Conservation (phyloP, 2,329 filamentous ascomycete species). For the Sclerotinia subarctica region DNA sequence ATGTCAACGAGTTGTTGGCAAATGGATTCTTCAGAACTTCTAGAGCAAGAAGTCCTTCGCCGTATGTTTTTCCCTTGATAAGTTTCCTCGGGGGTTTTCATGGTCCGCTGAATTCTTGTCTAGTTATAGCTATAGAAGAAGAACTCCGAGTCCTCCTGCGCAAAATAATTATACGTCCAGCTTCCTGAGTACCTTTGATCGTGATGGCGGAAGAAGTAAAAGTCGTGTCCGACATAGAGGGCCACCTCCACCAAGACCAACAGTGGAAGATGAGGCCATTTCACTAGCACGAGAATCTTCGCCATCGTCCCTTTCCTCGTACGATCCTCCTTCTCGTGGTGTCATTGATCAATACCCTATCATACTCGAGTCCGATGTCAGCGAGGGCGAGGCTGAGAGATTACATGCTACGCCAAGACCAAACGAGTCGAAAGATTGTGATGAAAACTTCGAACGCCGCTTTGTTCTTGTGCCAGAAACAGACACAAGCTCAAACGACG, state of each 20-base stretch:
- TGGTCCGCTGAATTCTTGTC: neutral
- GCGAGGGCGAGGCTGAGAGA: conserved; percentile 34
- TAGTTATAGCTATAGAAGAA: conserved; percentile 18
- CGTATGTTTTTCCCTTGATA: conserved; percentile 31
- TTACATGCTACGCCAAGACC: conserved; percentile 30
- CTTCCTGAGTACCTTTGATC: conserved; percentile 19
- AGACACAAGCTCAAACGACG: conserved; percentile 23
- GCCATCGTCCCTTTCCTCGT: conserved; percentile 39
- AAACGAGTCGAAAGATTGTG: conserved; percentile 23
- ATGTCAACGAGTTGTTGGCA: conserved; percentile 40
- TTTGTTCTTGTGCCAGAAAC: conserved; percentile 56
- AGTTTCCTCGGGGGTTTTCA: neutral
- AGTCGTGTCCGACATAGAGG: conserved; percentile 28
- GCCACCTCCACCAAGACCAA: conserved; percentile 56
- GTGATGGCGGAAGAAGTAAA: conserved; percentile 25
- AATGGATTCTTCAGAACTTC: conserved; percentile 52
- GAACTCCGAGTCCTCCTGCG: conserved; percentile 14
- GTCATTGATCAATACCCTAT: conserved; percentile 66
- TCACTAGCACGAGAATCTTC: conserved; percentile 58
- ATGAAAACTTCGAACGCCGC: conserved; percentile 51
- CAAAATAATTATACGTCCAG: conserved; percentile 20
- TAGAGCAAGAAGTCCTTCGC: conserved; percentile 42
- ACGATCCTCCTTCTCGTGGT: conserved; percentile 60
- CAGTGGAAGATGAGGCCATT: conserved; percentile 65
- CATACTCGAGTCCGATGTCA: conserved; percentile 55